phyloP scores from a whole-genome alignment of 306 rosid genomes.

The Acmispon strigosus region DNA sequence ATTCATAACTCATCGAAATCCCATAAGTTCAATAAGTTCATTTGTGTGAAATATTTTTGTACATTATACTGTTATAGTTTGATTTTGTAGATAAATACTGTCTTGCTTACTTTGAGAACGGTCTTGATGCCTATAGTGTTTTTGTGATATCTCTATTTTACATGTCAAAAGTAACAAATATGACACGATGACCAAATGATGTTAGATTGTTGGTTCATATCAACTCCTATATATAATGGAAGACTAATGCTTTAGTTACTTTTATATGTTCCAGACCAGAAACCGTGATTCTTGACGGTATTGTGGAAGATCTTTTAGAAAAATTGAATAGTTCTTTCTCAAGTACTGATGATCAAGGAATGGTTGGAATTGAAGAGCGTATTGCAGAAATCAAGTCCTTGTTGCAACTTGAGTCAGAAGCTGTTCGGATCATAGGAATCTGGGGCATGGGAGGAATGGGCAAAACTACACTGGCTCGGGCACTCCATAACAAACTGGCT shows the following conservation, averaged over 20 bases:
- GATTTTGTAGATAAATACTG: no score
- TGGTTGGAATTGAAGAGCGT: slow-evolving; percentile 14
- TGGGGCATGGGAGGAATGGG: slow-evolving; percentile 28
- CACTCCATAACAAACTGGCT: neutral
- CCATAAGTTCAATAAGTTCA: no score
- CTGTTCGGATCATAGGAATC: slow-evolving; percentile 17
- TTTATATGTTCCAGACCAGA: neutral
- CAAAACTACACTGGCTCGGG: slow-evolving; percentile 7
- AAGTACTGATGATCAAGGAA: neutral
- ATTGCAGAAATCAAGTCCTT: neutral
- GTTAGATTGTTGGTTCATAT: no score
- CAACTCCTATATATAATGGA: no score
- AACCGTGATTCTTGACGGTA: neutral
- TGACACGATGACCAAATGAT: no score
- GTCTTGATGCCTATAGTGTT: no score
- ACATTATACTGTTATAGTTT: no score
- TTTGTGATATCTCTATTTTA: no score
- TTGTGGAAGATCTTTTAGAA: neutral
- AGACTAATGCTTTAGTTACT: neutral
- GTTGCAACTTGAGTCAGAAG: neutral
- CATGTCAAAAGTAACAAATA: no score
- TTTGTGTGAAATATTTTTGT: no score
- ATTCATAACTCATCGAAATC: no score
- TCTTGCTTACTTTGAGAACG: no score
- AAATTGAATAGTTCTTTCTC: neutral